A percentile compares a stretch with the other conserved stretches of the same genome.
phyloP scores from a whole-genome alignment of 2,329 filamentous ascomycete species.

The Neofusicoccum kwambonambiense region DNA sequence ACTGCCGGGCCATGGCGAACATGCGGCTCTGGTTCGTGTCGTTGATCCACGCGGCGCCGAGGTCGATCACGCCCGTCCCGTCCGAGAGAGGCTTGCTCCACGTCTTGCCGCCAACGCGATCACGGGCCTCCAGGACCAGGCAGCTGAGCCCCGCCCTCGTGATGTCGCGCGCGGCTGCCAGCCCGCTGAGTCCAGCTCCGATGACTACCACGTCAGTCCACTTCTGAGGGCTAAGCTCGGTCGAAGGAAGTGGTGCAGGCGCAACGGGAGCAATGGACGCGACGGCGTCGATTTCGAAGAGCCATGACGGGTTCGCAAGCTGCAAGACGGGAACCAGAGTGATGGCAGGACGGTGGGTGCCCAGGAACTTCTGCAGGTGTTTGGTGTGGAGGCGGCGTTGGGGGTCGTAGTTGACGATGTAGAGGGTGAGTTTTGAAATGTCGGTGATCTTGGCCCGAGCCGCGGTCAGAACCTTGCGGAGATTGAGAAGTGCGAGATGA shows the following conservation, averaged over 20 bases:
- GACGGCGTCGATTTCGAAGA: constrained; percentile 48
- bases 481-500: constrained; percentile 40
- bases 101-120: constrained; percentile 55
- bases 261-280: constrained; percentile 22
- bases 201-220: constrained; percentile 35
- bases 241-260: not conserved
- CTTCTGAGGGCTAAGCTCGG: no score
- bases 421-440: constrained; percentile 44
- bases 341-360: constrained; percentile 42
- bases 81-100: constrained; percentile 38
- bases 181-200: constrained; percentile 45
- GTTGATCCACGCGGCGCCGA: constrained; percentile 62
- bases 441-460: constrained; percentile 38
- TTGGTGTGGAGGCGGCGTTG: constrained; percentile 36
- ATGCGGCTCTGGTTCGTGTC: constrained; percentile 53
- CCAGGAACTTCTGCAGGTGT: constrained; percentile 41
- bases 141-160: constrained; percentile 38
- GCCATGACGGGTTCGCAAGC: constrained; percentile 40
- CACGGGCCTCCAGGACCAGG: constrained; percentile 51
- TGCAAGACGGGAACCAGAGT: constrained; percentile 45
- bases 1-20: constrained; percentile 41
- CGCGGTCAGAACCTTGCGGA: constrained; percentile 36
- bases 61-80: constrained; percentile 41
- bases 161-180: constrained; percentile 33
- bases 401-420: constrained; percentile 47